phyloP scores from a whole-genome alignment of 1,284 basidiomycete species.

The Bondarzewia mesenterica region DNA sequence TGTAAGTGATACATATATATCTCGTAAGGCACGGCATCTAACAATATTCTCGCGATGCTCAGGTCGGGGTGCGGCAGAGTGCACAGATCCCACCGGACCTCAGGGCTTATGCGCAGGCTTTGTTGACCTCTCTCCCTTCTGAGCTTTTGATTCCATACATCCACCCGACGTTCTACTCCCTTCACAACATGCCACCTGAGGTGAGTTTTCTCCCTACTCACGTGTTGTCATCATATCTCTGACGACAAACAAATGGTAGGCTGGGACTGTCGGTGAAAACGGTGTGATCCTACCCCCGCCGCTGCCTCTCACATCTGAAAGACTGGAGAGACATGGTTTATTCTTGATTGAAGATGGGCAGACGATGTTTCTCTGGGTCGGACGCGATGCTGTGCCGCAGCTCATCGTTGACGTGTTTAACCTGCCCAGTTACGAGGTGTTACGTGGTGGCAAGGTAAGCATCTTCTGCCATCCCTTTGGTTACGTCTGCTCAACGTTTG shows the following conservation, averaged over 20 bases:
- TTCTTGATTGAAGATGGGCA: constrained; percentile 98
- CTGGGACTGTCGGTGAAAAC: constrained; percentile 73
- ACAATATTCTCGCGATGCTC: constrained; percentile 4
- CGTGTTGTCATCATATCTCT: background rate
- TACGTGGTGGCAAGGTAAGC: constrained; percentile 87
- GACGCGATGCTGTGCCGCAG: constrained; percentile 93
- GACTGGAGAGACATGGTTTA: constrained; percentile 90
- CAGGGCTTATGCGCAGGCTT: constrained; percentile 88
- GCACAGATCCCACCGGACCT: constrained; percentile 95
- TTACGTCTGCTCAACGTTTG: background rate
- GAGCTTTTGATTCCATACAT: constrained; percentile 92
- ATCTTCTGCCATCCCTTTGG: background rate
- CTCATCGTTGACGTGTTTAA: constrained; percentile 94
- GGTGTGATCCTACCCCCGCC: constrained; percentile 80
- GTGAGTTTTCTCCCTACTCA: constrained; percentile 31
- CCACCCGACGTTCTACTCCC: constrained; percentile 90
- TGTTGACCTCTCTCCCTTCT: constrained; percentile 87
- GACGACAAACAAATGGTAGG: constrained; percentile 31
- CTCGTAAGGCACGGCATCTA: constrained; percentile 2
- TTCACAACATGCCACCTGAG: constrained; percentile 95
- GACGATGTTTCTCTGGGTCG: constrained; percentile 97
- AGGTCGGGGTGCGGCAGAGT: constrained; percentile 92
- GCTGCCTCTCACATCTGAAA: constrained; percentile 90
- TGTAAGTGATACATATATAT: constrained; percentile 38
- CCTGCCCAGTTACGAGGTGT: constrained; percentile 78